phyloP scores from a whole-genome alignment of 495 filamentous ascomycete genomes.

The Aspergillus asperescens region DNA sequence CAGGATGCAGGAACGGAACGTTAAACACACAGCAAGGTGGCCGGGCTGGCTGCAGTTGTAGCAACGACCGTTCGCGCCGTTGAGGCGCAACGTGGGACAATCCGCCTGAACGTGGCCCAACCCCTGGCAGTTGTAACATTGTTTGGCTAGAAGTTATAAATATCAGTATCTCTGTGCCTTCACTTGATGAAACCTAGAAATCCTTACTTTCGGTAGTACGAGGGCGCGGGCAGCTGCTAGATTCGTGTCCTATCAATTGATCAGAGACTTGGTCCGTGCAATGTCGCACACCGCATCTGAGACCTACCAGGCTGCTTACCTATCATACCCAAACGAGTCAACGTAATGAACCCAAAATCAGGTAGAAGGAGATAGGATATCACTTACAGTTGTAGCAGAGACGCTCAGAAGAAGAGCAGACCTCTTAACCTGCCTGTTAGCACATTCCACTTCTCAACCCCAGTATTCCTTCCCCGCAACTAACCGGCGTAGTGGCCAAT shows the following conservation, averaged over 20 bases:
- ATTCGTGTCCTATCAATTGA: constrained; percentile 76
- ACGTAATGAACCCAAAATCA: constrained; percentile 5
- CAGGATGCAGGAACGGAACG: background rate
- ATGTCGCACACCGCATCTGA: constrained; percentile 11
- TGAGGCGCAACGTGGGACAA: constrained; percentile 93
- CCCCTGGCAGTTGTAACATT: constrained; percentile 99
- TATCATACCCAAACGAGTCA: constrained; percentile 32
- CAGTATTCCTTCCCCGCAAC: constrained; percentile 23
- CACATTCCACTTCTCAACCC: constrained; percentile 5
- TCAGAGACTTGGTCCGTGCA: constrained; percentile 29
- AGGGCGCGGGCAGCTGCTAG: constrained; percentile 91
- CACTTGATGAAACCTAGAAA: background rate
- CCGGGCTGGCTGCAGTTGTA: constrained; percentile 92
- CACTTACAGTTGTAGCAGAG: constrained; percentile 98
- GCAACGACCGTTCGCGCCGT: constrained; percentile 81
- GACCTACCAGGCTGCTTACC: constrained; percentile 78
- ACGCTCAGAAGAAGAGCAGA: constrained; percentile 92
- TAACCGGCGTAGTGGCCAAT: constrained; percentile 93
- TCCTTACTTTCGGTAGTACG: constrained; percentile 84
- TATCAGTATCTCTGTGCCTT: constrained; percentile 24
- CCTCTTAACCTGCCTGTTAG: constrained; percentile 53
- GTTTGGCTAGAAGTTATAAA: constrained; percentile 60
- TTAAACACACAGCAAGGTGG: constrained; percentile 67
- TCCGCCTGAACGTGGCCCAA: constrained; percentile 98
- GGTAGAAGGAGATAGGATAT: constrained; percentile 10